Evolutionary conservation across 2,329 filamentous ascomycete genomes (phyloP), one percentile per base, ranked within the genome.

Genomic region (Conoideocrella luteorostrata): DNA sequence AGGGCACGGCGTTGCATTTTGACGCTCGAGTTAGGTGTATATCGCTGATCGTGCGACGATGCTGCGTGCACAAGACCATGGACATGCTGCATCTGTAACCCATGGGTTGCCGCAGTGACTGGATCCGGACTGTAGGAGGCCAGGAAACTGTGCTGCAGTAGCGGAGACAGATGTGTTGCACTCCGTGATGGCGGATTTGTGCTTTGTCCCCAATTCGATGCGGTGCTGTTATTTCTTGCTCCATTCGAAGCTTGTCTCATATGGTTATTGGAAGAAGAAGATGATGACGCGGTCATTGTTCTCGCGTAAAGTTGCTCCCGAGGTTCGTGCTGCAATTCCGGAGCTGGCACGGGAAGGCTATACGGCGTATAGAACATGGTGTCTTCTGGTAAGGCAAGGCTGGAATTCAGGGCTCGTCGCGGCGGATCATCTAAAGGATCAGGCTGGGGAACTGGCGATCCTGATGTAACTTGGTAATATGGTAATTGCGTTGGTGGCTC

Each of bases 381-480:
- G 20, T 47, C 52, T 15, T 51, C 49, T 3, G 55, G 47, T 26
- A 55, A 24, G 9, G 53, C 41, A 18, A 56, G 33, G 7, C 37
- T 44, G 15, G 48, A 23, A 18, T 41, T 22, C 5, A 44, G 32
- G 5, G 23, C 15, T 18, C 39, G 6, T 15, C 35, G 39, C 17
- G 34, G 43, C 11, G 44, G n/a, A 12, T 43, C 39, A 6, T 40
- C 46, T 23, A 45, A 24, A 20, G 43, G 35, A 28, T 56, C 52
- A 20, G 51, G 45, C n/a, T 58, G 57, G 7, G 59, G 48, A 15
- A 60, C 48, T 11, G 49, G 41, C 13, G 60, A 38, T 15, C 49
- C 55, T 7, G 60, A 52, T 9, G 50, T 44, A n/a, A 57, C 47
- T 28, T 56, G 56, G 24, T 60, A 63, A 45, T 62, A 59, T 20